A percentile compares a stretch with the other conserved stretches of the same genome.
Evolutionary conservation across 306 rosid species (phyloP).

Genomic region (Lathyrus oleraceus): DNA sequence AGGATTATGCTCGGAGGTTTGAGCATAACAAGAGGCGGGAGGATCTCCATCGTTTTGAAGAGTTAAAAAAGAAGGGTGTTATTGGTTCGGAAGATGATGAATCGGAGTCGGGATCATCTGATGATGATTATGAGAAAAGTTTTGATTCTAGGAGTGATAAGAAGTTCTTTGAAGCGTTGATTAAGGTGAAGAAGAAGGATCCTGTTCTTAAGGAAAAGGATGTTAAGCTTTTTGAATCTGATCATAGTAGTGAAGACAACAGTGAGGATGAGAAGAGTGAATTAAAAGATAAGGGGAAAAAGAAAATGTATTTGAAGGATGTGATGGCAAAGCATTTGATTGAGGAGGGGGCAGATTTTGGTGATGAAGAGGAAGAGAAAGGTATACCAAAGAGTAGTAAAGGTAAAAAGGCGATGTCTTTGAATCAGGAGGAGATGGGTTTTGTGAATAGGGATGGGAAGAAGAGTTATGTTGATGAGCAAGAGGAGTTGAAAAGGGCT

Average conservation of each 20-base stretch:
- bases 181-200: slow-evolving; percentile 73
- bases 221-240: slow-evolving; percentile 55
- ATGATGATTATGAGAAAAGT: slow-evolving; percentile 31
- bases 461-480: slow-evolving; percentile 63
- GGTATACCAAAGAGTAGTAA: slow-evolving; percentile 21
- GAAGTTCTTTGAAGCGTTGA: slow-evolving; percentile 62
- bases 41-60: slow-evolving; percentile 78
- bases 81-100: slow-evolving; percentile 44
- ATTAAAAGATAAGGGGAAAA: slow-evolving; percentile 26
- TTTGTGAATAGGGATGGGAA: slow-evolving; percentile 37
- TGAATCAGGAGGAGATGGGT: slow-evolving; percentile 59
- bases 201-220: slow-evolving; percentile 67
- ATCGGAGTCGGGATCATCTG: slow-evolving; percentile 47
- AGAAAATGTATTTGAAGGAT: slow-evolving; percentile 69
- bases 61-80: slow-evolving; percentile 74
- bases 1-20: slow-evolving; percentile 50
- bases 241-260: slow-evolving; percentile 42
- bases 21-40: slow-evolving; percentile 86
- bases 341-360: slow-evolving; percentile 69
- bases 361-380: slow-evolving; percentile 38
- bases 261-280: slow-evolving; percentile 23
- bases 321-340: slow-evolving; percentile 69
- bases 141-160: slow-evolving; percentile 36
- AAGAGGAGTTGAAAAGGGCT: slow-evolving; percentile 62
- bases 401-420: slow-evolving; percentile 43